phyloP scores from a whole-genome alignment of 164 flowering plant genomes.

The Malania oleifera region DNA sequence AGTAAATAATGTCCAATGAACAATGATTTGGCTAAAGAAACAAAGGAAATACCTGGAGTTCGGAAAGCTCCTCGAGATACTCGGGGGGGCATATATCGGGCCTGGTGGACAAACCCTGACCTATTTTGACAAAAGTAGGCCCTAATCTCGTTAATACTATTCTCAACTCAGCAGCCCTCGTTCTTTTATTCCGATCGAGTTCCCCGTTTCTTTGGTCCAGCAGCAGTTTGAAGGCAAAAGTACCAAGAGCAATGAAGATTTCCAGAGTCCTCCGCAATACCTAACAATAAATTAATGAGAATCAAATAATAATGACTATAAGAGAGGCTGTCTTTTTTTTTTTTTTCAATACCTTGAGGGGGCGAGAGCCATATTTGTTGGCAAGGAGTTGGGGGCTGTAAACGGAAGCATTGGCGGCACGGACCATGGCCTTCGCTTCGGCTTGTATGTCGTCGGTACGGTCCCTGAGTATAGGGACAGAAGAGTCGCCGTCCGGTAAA shows the following conservation, averaged over 20 bases:
- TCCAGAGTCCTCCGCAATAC: conserved; percentile 56
- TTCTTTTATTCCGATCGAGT: conserved; percentile 51
- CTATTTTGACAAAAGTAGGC: conserved; percentile 92
- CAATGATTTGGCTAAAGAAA: neutral
- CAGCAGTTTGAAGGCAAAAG: conserved; percentile 57
- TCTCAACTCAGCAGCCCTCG: conserved; percentile 63
- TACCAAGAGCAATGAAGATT: conserved; percentile 53
- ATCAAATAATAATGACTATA: too few relatives aligned
- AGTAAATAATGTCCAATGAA: neutral
- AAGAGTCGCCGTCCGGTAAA: neutral
- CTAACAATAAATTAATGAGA: too few relatives aligned
- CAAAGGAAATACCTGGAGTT: conserved; percentile 55
- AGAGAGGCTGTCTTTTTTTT: too few relatives aligned
- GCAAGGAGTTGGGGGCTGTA: conserved; percentile 67
- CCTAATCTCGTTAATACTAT: conserved; percentile 62
- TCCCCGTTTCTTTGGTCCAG: conserved; percentile 62
- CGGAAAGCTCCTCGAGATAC: conserved; percentile 88
- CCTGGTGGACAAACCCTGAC: conserved; percentile 92
- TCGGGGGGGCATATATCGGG: conserved; percentile 96
- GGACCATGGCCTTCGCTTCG: conserved; percentile 80
- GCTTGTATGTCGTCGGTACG: conserved; percentile 75
- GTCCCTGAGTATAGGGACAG: conserved; percentile 12
- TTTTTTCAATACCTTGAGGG: conserved; percentile 85
- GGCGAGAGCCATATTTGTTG: conserved; percentile 59
- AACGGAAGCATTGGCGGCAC: conserved; percentile 77